Conservation (phyloP, 2,329 filamentous ascomycete species). For the Macroventuria anomochaeta region DNA sequence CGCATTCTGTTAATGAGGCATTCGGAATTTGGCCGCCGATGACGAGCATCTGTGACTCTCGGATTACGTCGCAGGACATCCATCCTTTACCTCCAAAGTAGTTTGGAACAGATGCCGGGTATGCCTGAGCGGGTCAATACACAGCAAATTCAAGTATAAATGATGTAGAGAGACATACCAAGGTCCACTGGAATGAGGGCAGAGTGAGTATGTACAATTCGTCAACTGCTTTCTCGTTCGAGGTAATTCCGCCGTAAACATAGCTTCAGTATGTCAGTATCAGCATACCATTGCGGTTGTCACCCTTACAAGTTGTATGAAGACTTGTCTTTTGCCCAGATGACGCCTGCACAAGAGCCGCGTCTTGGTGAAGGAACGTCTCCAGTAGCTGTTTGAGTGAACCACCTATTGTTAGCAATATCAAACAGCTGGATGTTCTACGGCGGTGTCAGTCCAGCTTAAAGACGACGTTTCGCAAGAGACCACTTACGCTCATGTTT, state of each 20-base stretch:
- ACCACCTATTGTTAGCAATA: conserved; percentile 64
- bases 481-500: conserved; percentile 26
- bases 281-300: conserved; percentile 24
- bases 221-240: conserved; percentile 60
- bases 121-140: conserved; percentile 34
- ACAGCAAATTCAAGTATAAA: background rate
- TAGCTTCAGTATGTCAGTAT: conserved; percentile 53
- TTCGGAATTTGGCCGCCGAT: conserved; percentile 62
- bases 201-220: conserved; percentile 67
- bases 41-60: conserved; percentile 64
- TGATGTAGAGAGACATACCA: conserved; percentile 32
- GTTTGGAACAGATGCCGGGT: conserved; percentile 39
- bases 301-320: conserved; percentile 66
- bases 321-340: conserved; percentile 63
- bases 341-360: conserved; percentile 65
- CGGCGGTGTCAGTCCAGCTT: background rate
- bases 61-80: conserved; percentile 62
- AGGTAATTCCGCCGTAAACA: conserved; percentile 63
- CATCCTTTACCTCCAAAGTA: conserved; percentile 52
- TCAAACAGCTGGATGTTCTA: conserved; percentile 61
- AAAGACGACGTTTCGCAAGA: too few species aligned
- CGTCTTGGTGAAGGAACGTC: conserved; percentile 59
- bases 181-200: conserved; percentile 67
- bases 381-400: conserved; percentile 62
- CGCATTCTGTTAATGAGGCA: conserved; percentile 56